Evolutionary conservation across 352 stramenopile species (phyloP).

Genomic region (Pythium dissotocum): DNA sequence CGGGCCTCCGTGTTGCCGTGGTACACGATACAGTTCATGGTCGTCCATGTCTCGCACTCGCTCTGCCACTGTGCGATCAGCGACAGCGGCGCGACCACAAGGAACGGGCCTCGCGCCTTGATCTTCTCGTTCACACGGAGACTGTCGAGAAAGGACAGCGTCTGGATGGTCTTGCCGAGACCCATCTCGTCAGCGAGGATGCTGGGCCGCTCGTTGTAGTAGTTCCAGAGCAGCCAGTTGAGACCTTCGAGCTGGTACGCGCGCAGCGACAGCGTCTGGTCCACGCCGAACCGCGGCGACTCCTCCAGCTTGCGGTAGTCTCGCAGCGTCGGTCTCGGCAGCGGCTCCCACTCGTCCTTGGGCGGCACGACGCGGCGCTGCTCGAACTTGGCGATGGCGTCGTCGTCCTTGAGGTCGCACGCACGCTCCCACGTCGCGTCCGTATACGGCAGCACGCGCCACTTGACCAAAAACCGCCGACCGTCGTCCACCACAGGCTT

Average conservation of each 20-base stretch:
- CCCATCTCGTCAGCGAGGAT: conserved; percentile 92
- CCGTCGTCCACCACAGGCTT: conserved; percentile 74
- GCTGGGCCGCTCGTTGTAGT: conserved; percentile 87
- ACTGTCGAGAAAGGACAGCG: conserved; percentile 93
- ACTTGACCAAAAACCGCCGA: conserved; percentile 86
- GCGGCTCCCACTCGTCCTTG: conserved; percentile 55
- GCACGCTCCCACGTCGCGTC: conserved; percentile 88
- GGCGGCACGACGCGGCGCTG: conserved; percentile 55
- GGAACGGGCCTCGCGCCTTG: conserved; percentile 92
- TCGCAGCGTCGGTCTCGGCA: conserved; percentile 67
- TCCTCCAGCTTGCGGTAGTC: conserved; percentile 88
- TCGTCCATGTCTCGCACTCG: conserved; percentile 98
- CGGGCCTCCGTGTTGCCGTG: conserved; percentile 94
- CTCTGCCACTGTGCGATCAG: conserved; percentile 99
- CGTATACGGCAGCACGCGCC: conserved; percentile 83
- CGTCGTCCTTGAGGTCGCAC: conserved; percentile 86
- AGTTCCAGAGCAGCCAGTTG: conserved; percentile 91
- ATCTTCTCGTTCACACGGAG: conserved; percentile 91
- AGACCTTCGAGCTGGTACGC: conserved; percentile 88
- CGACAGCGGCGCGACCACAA: conserved; percentile 98
- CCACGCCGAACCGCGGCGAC: conserved; percentile 72
- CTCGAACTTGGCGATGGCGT: conserved; percentile 76
- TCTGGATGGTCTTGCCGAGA: conserved; percentile 94
- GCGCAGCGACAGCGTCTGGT: conserved; percentile 71
- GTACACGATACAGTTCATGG: conserved; percentile 99